These are phyloP conservation scores for Lumnitzera racemosa DNA, from an alignment of 345 rosid genomes.

Conservation along the genomic window DNA sequence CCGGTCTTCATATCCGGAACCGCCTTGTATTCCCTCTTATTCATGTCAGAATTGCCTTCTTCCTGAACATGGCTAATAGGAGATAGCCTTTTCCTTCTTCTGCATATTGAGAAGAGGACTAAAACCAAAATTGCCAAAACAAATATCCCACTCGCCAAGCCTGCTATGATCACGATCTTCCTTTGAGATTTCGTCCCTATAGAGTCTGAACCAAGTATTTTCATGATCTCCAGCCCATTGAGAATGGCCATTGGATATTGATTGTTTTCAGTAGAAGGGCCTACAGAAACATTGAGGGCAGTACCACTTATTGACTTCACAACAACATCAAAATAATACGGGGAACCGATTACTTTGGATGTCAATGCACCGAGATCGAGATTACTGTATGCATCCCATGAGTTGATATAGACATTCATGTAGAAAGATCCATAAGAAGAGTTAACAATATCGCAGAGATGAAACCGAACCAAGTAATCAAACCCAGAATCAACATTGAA, in stretches of 20 bases:
- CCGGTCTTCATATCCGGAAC: constrained; percentile 6
- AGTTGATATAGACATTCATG: constrained; percentile 51
- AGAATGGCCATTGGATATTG: constrained; percentile 11
- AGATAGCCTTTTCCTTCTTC: constrained; percentile 8
- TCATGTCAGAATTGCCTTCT: constrained; percentile 3
- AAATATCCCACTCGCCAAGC: not conserved
- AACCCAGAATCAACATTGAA: constrained; percentile 60
- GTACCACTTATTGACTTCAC: constrained; percentile 17
- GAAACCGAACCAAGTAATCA: constrained; percentile 65
- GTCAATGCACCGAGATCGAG: constrained; percentile 41
- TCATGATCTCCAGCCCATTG: constrained; percentile 19
- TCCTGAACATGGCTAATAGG: constrained; percentile 3
- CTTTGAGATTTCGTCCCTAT: not conserved
- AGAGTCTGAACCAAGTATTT: constrained; percentile 6
- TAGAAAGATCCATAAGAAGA: constrained; percentile 2
- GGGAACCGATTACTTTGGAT: constrained; percentile 29
- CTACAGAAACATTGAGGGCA: constrained; percentile 45
- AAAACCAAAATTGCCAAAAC: not conserved
- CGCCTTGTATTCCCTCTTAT: not conserved
- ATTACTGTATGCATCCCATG: constrained; percentile 29
- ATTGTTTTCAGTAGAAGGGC: constrained; percentile 29
- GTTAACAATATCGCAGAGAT: constrained; percentile 57
- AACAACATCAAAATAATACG: constrained; percentile 55
- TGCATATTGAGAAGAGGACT: constrained; percentile 8
- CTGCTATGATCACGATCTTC: not conserved